These are phyloP conservation scores for Macrocybe gigantea DNA, from an alignment of 768 basidiomycete species.

Conservation along the genomic window DNA sequence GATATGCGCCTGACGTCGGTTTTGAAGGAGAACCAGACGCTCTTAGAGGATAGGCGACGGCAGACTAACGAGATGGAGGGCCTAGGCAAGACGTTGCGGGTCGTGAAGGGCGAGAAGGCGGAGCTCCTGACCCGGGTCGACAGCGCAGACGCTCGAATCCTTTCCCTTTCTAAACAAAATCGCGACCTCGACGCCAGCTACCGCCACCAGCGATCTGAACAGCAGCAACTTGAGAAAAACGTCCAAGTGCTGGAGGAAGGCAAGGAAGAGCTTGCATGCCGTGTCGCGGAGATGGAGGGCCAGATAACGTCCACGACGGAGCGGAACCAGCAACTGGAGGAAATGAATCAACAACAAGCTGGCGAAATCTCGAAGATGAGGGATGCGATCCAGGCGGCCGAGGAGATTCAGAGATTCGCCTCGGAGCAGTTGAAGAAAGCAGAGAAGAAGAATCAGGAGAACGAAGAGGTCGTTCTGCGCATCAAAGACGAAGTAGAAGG, in stretches of 20 bases:
- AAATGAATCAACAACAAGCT: not conserved
- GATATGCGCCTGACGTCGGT: no score
- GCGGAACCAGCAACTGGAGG: not conserved
- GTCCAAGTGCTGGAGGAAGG: no score
- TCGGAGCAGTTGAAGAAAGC: not conserved
- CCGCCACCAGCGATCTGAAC: no score
- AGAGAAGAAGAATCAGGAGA: not conserved
- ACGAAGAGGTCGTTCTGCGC: not conserved
- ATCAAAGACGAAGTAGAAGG: not conserved
- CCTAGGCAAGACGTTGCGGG: not conserved
- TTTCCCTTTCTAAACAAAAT: not conserved
- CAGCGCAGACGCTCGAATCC: not conserved
- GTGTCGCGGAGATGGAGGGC: no score
- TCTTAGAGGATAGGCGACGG: not conserved
- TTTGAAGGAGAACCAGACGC: no score
- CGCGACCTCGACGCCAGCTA: no score
- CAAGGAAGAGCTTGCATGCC: no score
- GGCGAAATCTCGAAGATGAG: not conserved
- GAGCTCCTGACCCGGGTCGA: not conserved
- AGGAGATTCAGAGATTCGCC: not conserved
- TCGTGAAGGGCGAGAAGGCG: not conserved
- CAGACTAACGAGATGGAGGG: not conserved
- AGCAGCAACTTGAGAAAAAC: no score
- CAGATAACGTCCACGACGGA: not conserved
- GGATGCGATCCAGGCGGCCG: not conserved